phyloP scores from a whole-genome alignment of 2,329 filamentous ascomycete genomes.

The Neospermospora avenae region DNA sequence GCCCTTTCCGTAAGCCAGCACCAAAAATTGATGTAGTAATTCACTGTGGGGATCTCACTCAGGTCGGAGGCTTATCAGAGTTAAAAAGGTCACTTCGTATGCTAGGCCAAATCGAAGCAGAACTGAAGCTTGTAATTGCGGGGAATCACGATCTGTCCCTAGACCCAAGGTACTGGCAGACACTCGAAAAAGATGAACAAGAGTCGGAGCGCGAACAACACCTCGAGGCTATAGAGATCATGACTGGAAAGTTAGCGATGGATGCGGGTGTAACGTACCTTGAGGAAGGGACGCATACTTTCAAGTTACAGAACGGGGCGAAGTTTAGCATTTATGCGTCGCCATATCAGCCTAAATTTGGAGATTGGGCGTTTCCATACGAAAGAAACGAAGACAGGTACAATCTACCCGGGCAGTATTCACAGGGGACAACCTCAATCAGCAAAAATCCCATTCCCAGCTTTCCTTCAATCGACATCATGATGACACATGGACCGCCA shows the following conservation, averaged over 20 bases:
- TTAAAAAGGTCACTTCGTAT: constrained; percentile 31
- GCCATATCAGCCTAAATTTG: constrained; percentile 35
- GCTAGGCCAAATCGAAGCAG: constrained; percentile 42
- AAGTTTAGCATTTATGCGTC: constrained; percentile 34
- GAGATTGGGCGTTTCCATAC: constrained; percentile 34
- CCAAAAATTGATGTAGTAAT: constrained; percentile 37
- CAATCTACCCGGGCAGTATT: constrained; percentile 18
- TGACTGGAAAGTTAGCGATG: constrained; percentile 12
- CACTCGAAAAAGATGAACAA: neutral
- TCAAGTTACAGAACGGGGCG: constrained; percentile 32
- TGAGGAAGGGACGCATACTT: constrained; percentile 33
- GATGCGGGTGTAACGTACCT: constrained; percentile 32
- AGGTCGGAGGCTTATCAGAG: constrained; percentile 29
- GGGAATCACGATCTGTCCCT: constrained; percentile 61
- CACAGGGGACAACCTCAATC: constrained; percentile 17
- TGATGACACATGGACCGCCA: constrained; percentile 61
- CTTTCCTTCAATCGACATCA: constrained; percentile 42
- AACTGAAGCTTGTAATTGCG: constrained; percentile 58
- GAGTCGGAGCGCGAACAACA: constrained; percentile 7
- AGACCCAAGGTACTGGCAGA: constrained; percentile 36
- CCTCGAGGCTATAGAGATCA: constrained; percentile 15
- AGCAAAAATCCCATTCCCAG: constrained; percentile 2
- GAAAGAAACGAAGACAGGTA: constrained; percentile 29
- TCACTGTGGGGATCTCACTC: constrained; percentile 40
- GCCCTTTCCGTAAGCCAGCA: too few species aligned